Evolutionary conservation across 495 filamentous ascomycete genomes (phyloP).

Genomic region (Penicillium angulare): DNA sequence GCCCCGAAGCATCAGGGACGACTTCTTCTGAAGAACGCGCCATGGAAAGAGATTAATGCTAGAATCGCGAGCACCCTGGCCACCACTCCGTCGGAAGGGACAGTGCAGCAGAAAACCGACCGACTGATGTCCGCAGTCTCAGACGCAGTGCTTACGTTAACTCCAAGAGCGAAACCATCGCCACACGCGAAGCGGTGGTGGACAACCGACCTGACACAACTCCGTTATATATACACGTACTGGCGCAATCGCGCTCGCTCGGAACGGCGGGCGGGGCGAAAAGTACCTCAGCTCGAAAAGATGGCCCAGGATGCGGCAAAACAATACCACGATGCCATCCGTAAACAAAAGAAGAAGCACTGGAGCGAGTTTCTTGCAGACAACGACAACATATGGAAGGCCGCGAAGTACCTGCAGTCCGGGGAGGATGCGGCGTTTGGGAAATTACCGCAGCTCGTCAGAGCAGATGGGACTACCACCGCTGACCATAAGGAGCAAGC

Average conservation of each 20-base stretch:
- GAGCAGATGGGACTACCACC: constrained; percentile 15
- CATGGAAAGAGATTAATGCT: constrained; percentile 27
- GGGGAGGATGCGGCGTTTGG: constrained; percentile 17
- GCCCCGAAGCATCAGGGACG: constrained; percentile 12
- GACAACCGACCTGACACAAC: constrained; percentile 13
- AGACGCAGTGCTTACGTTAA: constrained; percentile 8
- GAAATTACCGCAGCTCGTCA: constrained; percentile 16
- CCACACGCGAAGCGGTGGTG: constrained; percentile 16
- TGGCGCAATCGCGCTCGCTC: constrained; percentile 14
- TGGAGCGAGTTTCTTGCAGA: constrained; percentile 24
- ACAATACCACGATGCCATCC: constrained; percentile 21
- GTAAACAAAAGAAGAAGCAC: constrained; percentile 26
- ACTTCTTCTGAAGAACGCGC: constrained; percentile 31
- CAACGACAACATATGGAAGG: constrained; percentile 28
- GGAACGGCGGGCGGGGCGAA: constrained; percentile 9
- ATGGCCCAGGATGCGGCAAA: constrained; percentile 16
- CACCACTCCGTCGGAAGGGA: constrained; percentile 15
- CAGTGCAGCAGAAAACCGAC: constrained; percentile 21
- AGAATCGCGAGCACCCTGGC: constrained; percentile 15
- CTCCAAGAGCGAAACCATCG: constrained; percentile 15
- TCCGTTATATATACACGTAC: constrained; percentile 9
- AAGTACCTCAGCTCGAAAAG: constrained; percentile 16
- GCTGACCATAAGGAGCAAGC: constrained; percentile 18
- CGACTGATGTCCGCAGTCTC: constrained; percentile 12
- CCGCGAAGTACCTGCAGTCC: constrained; percentile 20